A percentile compares a stretch with the other conserved stretches of the same genome.
Evolutionary conservation across 129 eudicot species (phyloP).

Genomic region (Arctium lappa): DNA sequence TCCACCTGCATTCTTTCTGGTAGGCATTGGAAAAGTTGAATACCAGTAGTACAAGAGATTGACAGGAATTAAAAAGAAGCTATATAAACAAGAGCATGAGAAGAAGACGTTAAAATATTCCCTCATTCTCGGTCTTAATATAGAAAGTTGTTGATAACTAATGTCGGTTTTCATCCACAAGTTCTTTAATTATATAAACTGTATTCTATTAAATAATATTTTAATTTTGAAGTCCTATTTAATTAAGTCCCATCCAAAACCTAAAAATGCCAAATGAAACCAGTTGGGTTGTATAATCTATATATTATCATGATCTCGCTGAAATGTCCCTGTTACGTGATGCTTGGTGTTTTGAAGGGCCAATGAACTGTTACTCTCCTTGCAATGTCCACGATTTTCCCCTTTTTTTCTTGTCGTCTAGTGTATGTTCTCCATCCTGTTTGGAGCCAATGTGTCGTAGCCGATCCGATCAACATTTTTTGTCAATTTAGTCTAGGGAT

Average conservation of each 20-base stretch:
- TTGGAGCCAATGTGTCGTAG: neutral
- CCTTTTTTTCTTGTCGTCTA: neutral
- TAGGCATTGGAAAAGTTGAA: conserved; percentile 11
- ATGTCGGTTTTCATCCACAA: neutral
- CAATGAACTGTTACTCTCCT: neutral
- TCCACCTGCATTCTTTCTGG: conserved; percentile 11
- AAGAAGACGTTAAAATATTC: neutral
- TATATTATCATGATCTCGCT: neutral
- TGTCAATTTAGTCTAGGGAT: neutral
- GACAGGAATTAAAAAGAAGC: neutral
- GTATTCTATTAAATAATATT: neutral
- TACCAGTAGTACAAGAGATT: neutral
- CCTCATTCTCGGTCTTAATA: neutral
- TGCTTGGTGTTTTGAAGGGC: neutral
- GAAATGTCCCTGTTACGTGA: neutral
- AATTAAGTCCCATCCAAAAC: neutral
- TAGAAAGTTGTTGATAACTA: neutral
- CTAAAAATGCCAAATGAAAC: neutral
- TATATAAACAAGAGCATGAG: neutral
- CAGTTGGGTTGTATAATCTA: neutral
- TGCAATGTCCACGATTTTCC: neutral
- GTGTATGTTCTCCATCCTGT: neutral
- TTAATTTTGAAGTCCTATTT: too few relatives aligned
- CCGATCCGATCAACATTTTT: neutral
- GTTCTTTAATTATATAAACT: neutral